These are phyloP conservation scores for Cunninghamia lanceolata DNA, from an alignment of 75 land plant genomes.

Conservation along the genomic window DNA sequence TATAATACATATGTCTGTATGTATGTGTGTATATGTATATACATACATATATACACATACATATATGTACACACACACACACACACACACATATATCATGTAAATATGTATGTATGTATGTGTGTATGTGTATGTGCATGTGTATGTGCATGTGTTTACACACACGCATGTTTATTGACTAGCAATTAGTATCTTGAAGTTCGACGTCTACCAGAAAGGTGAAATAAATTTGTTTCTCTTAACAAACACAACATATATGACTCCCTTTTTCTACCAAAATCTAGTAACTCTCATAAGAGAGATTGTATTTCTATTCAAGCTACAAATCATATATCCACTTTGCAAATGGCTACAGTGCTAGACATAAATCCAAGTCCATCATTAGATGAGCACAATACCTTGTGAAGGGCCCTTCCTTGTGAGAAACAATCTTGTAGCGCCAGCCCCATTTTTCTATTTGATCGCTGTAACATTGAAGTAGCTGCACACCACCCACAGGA, in stretches of 20 bases:
- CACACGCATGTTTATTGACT: not conserved
- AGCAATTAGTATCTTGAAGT: not conserved
- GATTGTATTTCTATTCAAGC: not conserved
- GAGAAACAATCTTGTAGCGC: slow-evolving; percentile 49
- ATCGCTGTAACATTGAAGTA: slow-evolving; percentile 70
- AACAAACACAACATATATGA: not conserved
- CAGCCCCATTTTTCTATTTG: slow-evolving; percentile 92
- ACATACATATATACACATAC: too few species aligned
- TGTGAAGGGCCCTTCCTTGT: not conserved
- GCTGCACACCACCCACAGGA: slow-evolving; percentile 65
- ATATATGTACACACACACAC: too few species aligned
- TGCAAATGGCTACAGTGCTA: not conserved
- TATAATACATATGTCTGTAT: too few species aligned
- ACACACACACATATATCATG: too few species aligned
- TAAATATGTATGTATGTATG: too few species aligned
- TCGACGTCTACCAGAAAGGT: not conserved
- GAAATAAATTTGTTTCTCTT: not conserved
- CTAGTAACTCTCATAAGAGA: not conserved
- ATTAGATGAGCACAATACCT: not conserved
- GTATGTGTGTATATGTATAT: too few species aligned
- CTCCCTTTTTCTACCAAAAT: not conserved
- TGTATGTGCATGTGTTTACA: too few species aligned
- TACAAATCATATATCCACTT: not conserved
- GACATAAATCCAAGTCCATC: not conserved
- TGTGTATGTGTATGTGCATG: too few species aligned